Conservation (phyloP, 2,329 filamentous ascomycete species). For the Trichoderma sp. region DNA sequence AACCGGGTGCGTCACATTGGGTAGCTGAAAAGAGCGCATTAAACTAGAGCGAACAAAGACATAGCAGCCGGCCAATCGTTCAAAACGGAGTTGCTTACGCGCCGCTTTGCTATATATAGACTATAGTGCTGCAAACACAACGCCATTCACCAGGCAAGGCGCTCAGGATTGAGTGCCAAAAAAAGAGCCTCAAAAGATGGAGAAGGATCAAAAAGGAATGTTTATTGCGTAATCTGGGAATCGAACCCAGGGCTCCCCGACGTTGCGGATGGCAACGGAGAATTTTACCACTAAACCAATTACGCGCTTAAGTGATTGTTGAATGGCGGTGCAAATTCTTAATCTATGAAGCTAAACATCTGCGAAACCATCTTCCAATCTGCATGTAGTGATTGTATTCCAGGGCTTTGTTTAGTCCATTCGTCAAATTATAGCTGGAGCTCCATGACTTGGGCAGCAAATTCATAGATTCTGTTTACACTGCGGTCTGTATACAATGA, state of each 20-base stretch:
- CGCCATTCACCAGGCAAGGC: neutral
- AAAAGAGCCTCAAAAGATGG: neutral
- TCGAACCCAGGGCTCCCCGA: conserved; percentile 30
- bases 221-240: conserved; percentile 28
- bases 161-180: neutral
- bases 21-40: neutral
- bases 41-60: neutral
- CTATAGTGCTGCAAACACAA: neutral
- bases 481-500: too few relatives aligned
- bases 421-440: neutral
- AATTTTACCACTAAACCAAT: conserved; percentile 31
- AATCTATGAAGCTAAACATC: neutral
- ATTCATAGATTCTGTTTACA: neutral
- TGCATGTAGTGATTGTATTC: too few relatives aligned
- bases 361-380: too few relatives aligned
- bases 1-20: neutral
- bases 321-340: rapidly evolving
- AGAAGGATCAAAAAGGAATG: conserved; percentile 26
- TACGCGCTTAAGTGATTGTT: conserved; percentile 13
- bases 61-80: neutral
- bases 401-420: neutral
- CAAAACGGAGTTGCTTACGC: neutral
- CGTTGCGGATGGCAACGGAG: conserved; percentile 30
- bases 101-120: neutral
- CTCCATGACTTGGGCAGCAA: neutral